Evolutionary conservation across 192 early-diverging fungal species (phyloP).

Genomic region (Backusella morwellensis): DNA sequence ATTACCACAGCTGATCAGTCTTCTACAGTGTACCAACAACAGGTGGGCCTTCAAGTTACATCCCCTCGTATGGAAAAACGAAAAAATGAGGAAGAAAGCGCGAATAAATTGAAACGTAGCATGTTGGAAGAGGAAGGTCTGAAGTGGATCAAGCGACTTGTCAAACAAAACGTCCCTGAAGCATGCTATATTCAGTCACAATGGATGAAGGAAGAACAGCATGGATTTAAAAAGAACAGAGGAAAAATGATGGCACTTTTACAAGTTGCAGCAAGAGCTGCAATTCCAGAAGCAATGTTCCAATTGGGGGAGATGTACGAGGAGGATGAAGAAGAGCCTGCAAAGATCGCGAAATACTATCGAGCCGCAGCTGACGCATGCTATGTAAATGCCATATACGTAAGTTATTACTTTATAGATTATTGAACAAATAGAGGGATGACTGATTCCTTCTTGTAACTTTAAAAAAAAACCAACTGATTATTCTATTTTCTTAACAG

Average conservation of each 20-base stretch:
- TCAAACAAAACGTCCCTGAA: constrained; percentile 64
- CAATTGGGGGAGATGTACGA: constrained; percentile 41
- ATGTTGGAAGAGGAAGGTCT: constrained; percentile 52
- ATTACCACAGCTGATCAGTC: not conserved
- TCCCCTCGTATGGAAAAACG: not conserved
- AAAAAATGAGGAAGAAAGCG: not conserved
- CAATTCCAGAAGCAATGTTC: constrained; percentile 60
- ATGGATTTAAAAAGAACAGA: constrained; percentile 38
- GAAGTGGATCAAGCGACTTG: constrained; percentile 67
- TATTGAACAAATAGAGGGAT: not conserved
- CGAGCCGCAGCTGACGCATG: constrained; percentile 65
- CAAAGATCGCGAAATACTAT: constrained; percentile 43
- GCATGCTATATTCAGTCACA: constrained; percentile 72
- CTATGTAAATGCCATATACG: constrained; percentile 61
- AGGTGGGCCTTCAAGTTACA: not conserved
- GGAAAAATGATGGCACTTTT: constrained; percentile 34
- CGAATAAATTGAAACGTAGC: constrained; percentile 4
- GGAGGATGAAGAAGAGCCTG: constrained; percentile 23
- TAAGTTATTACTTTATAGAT: constrained; percentile 22
- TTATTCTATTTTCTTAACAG: constrained; percentile 32
- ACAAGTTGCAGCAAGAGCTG: constrained; percentile 60
- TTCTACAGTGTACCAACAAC: not conserved
- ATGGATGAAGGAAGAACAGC: constrained; percentile 61
- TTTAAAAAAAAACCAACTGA: not conserved
- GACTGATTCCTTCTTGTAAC: not conserved